Conservation (phyloP, 768 basidiomycete species). For the Phylloporus scabripes region DNA sequence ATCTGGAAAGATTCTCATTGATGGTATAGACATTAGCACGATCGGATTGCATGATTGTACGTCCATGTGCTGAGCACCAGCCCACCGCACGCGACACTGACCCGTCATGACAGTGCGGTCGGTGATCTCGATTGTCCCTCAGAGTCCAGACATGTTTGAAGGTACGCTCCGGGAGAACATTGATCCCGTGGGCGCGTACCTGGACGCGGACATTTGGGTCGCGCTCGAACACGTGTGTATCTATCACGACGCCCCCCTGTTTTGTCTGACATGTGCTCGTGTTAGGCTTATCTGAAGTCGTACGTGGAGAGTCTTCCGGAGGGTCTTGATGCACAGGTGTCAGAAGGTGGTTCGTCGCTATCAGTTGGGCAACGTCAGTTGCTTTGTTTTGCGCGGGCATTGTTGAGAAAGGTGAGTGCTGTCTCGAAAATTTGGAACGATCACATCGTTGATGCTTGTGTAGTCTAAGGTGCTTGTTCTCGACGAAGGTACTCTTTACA, state of each 20-base stretch:
- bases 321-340: constrained; percentile 65
- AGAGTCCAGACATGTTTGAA: constrained; percentile 66
- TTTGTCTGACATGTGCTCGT: neutral
- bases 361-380: constrained; percentile 85
- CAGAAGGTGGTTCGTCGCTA: constrained; percentile 77
- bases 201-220: constrained; percentile 82
- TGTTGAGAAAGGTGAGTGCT: constrained; percentile 59
- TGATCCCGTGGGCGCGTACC: constrained; percentile 72
- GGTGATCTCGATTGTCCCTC: constrained; percentile 81
- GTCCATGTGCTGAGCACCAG: constrained; percentile 1
- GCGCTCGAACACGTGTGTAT: constrained; percentile 62
- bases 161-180: constrained; percentile 82
- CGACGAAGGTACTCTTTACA: constrained; percentile 65
- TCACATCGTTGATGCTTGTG: neutral
- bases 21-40: constrained; percentile 69
- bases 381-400: constrained; percentile 81
- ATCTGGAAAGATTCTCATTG: constrained; percentile 62
- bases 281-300: constrained; percentile 58
- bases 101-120: constrained; percentile 47
- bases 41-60: constrained; percentile 62
- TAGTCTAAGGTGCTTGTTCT: constrained; percentile 83
- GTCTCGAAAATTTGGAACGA: neutral
- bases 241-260: neutral
- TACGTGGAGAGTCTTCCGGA: constrained; percentile 63
- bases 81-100: neutral